phyloP scores from a whole-genome alignment of 208 protist genomes.

The Sergeia podlipaevii region DNA sequence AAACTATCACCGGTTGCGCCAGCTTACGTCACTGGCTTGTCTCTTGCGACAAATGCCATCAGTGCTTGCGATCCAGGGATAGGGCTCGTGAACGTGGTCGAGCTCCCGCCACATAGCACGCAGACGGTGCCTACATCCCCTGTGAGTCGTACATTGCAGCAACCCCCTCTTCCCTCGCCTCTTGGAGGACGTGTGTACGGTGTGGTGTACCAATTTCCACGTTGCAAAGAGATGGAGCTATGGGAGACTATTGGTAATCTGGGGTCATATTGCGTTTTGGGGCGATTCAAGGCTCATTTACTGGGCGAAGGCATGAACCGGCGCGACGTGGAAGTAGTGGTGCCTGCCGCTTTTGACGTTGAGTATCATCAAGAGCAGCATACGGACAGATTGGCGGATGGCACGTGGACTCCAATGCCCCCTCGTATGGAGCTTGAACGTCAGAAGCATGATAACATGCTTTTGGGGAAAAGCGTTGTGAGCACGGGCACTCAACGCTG shows the following conservation, averaged over 20 bases:
- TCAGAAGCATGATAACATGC: too few species aligned
- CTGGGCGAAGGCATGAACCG: too few species aligned
- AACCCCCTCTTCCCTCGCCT: background rate
- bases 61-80: conserved; percentile 28
- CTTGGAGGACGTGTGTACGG: conserved; percentile 32
- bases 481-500: conserved; percentile 25
- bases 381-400: conserved; percentile 2
- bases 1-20: too few species aligned
- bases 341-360: conserved; percentile 11
- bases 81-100: conserved; percentile 23
- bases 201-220: conserved; percentile 25
- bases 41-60: conserved; percentile 28
- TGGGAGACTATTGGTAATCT: too few species aligned
- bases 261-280: too few species aligned
- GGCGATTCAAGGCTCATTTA: too few species aligned
- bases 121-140: background rate
- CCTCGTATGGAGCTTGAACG: too few species aligned
- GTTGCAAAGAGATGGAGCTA: background rate
- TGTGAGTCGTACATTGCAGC: background rate
- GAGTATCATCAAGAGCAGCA: background rate
- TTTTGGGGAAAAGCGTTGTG: too few species aligned
- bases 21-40: conserved; percentile 15
- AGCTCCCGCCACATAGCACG: background rate
- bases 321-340: background rate
- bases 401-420: conserved; percentile 9